Base-by-base conservation (phyloP, 2,329 filamentous ascomycete genomes). In the Rosellinia necatrix region DNA sequence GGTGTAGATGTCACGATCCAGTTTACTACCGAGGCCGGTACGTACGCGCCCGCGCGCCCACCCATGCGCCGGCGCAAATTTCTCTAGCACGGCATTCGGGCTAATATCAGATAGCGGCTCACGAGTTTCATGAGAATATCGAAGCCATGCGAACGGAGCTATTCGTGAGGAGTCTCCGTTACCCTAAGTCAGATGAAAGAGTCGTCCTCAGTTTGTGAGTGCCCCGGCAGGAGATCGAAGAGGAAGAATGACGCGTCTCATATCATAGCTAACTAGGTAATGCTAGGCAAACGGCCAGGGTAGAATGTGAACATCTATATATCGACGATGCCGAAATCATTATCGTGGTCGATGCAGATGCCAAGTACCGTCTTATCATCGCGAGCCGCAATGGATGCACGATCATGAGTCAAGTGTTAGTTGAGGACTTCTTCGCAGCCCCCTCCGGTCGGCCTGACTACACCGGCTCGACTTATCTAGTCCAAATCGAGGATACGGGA, bases 251-350 rank as follows among this genome's bases (percentile, higher is more conserved):
- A 3, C 2, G 17, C 37, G 13, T 40, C n/a, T 35, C 27, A 4
- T 10, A n/a, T 9, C 15, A 3, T 30, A 30, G 13, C 4, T 37
- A 9, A 9, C 13, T 43, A 42, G 56, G 8, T 2, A 22, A 19
- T 29, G 22, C 27, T n/a, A 68, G 66, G 12, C 62, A 64, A 55
- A 56, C 56, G 3, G 59, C 58, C 0, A 40, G 54, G 25, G 64
- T 68, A 10, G 53, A 65, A 40, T 62, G 59, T 27, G 66, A 37
- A 15, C 4, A 9, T 19, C 6, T 37, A 15, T 58, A 47, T 17
- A 63, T 69, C 19, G 37, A 54, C 0, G 64, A 65, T 42, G 63
- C 60, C 12, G 62, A 68, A 21, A 43, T 68, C 8, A 48, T 60
- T 5, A 60, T 68, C 2, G 58, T 61, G 3, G 50, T 60, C 15